These are phyloP conservation scores for Parmelia sp. DNA, from an alignment of 495 filamentous ascomycete species.

Conservation along the genomic window DNA sequence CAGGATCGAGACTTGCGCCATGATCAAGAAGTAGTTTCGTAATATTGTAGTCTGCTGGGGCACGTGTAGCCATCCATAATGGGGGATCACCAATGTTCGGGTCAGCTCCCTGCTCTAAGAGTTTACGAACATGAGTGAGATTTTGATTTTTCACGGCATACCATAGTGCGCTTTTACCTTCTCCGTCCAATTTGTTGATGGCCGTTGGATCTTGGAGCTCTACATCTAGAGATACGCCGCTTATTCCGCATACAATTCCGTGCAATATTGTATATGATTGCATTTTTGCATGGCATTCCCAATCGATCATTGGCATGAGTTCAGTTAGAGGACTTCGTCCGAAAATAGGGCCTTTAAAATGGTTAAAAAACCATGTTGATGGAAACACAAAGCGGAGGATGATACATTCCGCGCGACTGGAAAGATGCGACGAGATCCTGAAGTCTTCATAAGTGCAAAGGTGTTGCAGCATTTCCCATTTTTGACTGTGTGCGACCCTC, in stretches of 20 bases:
- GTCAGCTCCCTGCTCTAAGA: not conserved
- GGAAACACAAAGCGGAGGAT: too few relatives aligned
- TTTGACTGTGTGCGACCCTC: too few relatives aligned
- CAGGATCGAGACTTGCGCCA: not conserved
- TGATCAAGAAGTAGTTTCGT: not conserved
- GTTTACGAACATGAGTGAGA: not conserved
- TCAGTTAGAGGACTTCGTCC: not conserved
- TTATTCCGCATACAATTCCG: slow-evolving; percentile 1
- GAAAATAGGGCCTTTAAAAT: not conserved
- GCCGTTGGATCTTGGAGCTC: not conserved
- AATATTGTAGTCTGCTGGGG: not conserved
- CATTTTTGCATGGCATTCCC: not conserved
- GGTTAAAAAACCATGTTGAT: too few relatives aligned
- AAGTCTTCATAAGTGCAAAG: not conserved
- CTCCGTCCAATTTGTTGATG: not conserved
- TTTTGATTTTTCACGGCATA: not conserved
- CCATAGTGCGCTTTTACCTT: not conserved
- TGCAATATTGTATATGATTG: not conserved
- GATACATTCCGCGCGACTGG: rapidly evolving
- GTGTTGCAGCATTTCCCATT: not conserved
- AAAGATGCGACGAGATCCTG: not conserved
- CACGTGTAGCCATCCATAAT: not conserved
- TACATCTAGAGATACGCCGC: not conserved
- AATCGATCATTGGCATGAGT: not conserved
- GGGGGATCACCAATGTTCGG: not conserved